Percentiles rank a stretch among this genome's conserved stretches.
Evolutionary conservation across 768 basidiomycete genomes (phyloP).

Genomic region (Suillus discolor): DNA sequence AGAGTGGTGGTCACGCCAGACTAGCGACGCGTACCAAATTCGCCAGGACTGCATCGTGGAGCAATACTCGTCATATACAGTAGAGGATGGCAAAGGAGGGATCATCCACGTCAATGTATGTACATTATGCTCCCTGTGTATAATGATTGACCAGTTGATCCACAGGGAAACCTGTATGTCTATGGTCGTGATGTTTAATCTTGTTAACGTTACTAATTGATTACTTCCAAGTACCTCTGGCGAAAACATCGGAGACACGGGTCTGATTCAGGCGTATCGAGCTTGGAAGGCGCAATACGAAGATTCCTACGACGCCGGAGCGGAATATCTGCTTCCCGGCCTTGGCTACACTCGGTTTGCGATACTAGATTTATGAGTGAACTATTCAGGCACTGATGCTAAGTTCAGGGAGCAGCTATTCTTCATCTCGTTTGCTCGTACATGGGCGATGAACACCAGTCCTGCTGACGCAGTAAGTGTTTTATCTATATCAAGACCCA

Average conservation of each 20-base stretch:
- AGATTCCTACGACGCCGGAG: slow-evolving; percentile 54
- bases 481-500: slow-evolving; percentile 5
- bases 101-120: slow-evolving; percentile 82
- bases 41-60: slow-evolving; percentile 88
- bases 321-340: slow-evolving; percentile 81
- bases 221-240: slow-evolving; percentile 69
- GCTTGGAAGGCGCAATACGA: slow-evolving; percentile 87
- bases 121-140: slow-evolving; percentile 5
- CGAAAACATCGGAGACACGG: slow-evolving; percentile 89
- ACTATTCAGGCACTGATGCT: neutral
- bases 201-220: slow-evolving; percentile 14
- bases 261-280: slow-evolving; percentile 82
- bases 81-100: slow-evolving; percentile 86
- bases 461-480: slow-evolving; percentile 69
- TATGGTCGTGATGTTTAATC: neutral
- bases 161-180: slow-evolving; percentile 74
- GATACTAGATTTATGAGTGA: neutral
- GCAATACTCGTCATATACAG: slow-evolving; percentile 88
- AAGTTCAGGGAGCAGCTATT: slow-evolving; percentile 82
- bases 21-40: slow-evolving; percentile 79
- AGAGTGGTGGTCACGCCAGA: slow-evolving; percentile 92
- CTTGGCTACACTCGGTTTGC: slow-evolving; percentile 69
- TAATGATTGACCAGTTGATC: slow-evolving; percentile 6
- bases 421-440: slow-evolving; percentile 86
- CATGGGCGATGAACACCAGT: slow-evolving; percentile 86